Evolutionary conservation across 2,329 filamentous ascomycete genomes (phyloP).

Genomic region (Hansfordia pulvinata): DNA sequence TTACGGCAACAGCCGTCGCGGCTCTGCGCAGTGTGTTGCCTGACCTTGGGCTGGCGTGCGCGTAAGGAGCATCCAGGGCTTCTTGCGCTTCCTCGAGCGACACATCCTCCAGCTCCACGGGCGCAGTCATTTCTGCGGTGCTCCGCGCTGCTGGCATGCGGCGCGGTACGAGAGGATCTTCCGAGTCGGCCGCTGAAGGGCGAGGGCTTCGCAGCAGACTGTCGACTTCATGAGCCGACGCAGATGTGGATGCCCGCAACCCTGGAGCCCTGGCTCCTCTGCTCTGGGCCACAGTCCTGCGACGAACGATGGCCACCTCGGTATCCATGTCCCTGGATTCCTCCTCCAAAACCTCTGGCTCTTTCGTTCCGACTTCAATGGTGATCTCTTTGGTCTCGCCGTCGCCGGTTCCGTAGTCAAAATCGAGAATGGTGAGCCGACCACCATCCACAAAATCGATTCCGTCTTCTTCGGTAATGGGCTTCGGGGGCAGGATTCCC

Average conservation of each 20-base stretch:
- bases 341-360: constrained; percentile 59
- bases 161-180: constrained; percentile 40
- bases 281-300: constrained; percentile 56
- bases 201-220: constrained; percentile 16
- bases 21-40: constrained; percentile 57
- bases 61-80: constrained; percentile 57
- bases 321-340: constrained; percentile 61
- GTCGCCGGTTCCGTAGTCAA: constrained; percentile 46
- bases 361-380: constrained; percentile 60
- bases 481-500: constrained; percentile 46
- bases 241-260: constrained; percentile 35
- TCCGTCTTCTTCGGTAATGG: constrained; percentile 53
- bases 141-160: constrained; percentile 24
- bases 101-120: constrained; percentile 28
- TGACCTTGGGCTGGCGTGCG: constrained; percentile 59
- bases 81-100: constrained; percentile 42
- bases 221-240: constrained; percentile 16
- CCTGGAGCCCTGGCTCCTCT: constrained; percentile 32
- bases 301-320: constrained; percentile 66
- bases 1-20: constrained; percentile 63
- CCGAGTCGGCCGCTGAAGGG: too few species aligned
- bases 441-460: constrained; percentile 69
- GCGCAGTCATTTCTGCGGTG: constrained; percentile 7
- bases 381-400: constrained; percentile 44
- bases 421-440: constrained; percentile 59